Evolutionary conservation across 2,329 filamentous ascomycete species (phyloP), one percentile per base, ranked within the genome.

Genomic region (Cladosporium cucumerinum): DNA sequence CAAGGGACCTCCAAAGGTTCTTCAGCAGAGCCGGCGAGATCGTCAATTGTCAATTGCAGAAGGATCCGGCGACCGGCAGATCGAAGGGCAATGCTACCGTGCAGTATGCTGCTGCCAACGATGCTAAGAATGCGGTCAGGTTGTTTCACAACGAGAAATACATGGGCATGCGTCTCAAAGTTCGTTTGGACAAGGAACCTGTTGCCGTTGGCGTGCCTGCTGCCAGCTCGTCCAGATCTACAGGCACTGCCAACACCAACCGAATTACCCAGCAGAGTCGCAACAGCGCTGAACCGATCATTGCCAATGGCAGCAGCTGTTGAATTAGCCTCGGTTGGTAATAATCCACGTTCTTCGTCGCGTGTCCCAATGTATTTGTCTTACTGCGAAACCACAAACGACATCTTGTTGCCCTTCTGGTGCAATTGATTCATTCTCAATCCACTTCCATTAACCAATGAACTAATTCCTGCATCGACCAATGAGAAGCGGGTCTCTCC

Each of bases 31-130:
- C 69, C 26, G 73, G 73, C 23, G 51, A 66, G 10, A 69, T 75
- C 52, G 66, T 68, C 26, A 70, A 69, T 30, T 69, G 71, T 55
- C 57, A 65, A 10, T 39, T 64, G 25, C 55, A 55, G 18, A 72
- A 69, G 60, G 69, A 73, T 39, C 23, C 65, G 2, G 21, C 64
- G 14, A 72, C 69, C 2, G 70, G 68, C 28, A 74, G 70, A 49
- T 71, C 68, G 2, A 75, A 74, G 62, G 73, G 73, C 25, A 71
- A 60, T 69, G 71, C 23, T 23, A 73, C 68, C 16, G 69, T 75
- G 36, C 67, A 69, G 34, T 75, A 69, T 57, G 63, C 65, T 23
- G 67, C 66, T 25, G 66, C 72, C 5, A 68, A 69, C 39, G 68
- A 70, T 21, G 73, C 72, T 8, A 66, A 66, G 39, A 64, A 65